Evolutionary conservation across 495 filamentous ascomycete species (phyloP).

Genomic region (Arthonia radiata): DNA sequence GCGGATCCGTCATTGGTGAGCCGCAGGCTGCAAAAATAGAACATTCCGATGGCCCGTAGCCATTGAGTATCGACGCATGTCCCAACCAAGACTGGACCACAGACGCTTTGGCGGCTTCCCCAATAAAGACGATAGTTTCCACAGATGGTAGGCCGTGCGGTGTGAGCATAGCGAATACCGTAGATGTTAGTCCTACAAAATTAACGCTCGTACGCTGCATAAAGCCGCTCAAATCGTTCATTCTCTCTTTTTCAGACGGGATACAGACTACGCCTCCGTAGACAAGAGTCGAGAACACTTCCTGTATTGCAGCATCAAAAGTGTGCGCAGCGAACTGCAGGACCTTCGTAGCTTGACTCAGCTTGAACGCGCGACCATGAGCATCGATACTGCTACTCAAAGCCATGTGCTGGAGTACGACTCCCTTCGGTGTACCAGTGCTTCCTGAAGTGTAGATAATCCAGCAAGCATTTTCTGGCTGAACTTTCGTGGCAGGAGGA

Average conservation of each 20-base stretch:
- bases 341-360: slow-evolving; percentile 13
- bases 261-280: slow-evolving; percentile 6
- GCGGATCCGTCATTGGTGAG: too few relatives aligned
- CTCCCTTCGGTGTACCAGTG: slow-evolving; percentile 19
- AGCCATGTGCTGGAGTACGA: slow-evolving; percentile 4
- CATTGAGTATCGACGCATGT: too few relatives aligned
- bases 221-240: slow-evolving; percentile 10
- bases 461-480: slow-evolving; percentile 14
- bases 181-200: slow-evolving; percentile 9
- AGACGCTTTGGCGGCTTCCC: too few relatives aligned
- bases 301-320: slow-evolving; percentile 24
- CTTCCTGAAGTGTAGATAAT: slow-evolving; percentile 21
- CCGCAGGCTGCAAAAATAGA: too few relatives aligned
- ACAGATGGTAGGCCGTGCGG: too few relatives aligned
- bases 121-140: too few relatives aligned
- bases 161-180: too few relatives aligned
- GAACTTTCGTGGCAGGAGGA: too few relatives aligned
- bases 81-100: too few relatives aligned
- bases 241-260: slow-evolving; percentile 8
- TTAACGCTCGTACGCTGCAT: slow-evolving; percentile 10
- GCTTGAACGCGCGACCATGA: slow-evolving; percentile 12
- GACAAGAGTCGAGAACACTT: background rate
- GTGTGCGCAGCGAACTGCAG: slow-evolving; percentile 25
- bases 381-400: slow-evolving; percentile 1
- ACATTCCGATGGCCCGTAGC: too few relatives aligned